A percentile compares a stretch with the other conserved stretches of the same genome.
Evolutionary conservation across 176 grass and related monocot genomes (phyloP).

Genomic region (Puya raimondii): DNA sequence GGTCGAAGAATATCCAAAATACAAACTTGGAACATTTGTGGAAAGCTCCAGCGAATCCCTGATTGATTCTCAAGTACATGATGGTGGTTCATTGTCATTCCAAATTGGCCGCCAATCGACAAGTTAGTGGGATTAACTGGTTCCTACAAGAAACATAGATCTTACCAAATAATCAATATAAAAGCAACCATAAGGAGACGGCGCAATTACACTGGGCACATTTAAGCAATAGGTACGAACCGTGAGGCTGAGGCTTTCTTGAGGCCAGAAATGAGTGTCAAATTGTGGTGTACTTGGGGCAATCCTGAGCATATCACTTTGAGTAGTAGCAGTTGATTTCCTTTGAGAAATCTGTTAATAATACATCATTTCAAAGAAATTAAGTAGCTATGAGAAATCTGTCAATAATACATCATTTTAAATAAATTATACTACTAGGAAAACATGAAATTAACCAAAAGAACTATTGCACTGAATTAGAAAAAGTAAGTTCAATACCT

Average conservation of each 20-base stretch:
- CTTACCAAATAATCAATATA: not conserved
- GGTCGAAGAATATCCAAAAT: not conserved
- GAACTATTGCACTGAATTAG: not conserved
- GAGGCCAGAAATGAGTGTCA: slow-evolving; percentile 2
- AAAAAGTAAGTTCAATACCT: not conserved
- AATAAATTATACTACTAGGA: not conserved
- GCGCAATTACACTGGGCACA: not conserved
- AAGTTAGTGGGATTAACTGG: slow-evolving; percentile 10
- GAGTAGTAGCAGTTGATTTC: not conserved
- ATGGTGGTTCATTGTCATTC: slow-evolving; percentile 1
- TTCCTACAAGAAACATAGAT: not conserved
- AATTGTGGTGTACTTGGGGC: slow-evolving; percentile 3
- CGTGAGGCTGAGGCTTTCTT: slow-evolving; percentile 2
- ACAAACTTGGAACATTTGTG: slow-evolving; percentile 13
- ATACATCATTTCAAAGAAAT: not conserved
- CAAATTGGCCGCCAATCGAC: slow-evolving; percentile 5
- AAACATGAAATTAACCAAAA: not conserved
- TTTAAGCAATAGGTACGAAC: not conserved
- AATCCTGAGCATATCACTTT: slow-evolving; percentile 1
- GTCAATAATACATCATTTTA: not conserved
- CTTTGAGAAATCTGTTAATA: slow-evolving; percentile 4
- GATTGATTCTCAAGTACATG: slow-evolving; percentile 6
- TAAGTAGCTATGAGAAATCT: not conserved
- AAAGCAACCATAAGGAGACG: not conserved
- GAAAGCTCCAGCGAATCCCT: slow-evolving; percentile 6